Evolutionary conservation across 108 stramenopile genomes (phyloP), one percentile per base, ranked within the genome.

Genomic region (Skeletonema costatum): DNA sequence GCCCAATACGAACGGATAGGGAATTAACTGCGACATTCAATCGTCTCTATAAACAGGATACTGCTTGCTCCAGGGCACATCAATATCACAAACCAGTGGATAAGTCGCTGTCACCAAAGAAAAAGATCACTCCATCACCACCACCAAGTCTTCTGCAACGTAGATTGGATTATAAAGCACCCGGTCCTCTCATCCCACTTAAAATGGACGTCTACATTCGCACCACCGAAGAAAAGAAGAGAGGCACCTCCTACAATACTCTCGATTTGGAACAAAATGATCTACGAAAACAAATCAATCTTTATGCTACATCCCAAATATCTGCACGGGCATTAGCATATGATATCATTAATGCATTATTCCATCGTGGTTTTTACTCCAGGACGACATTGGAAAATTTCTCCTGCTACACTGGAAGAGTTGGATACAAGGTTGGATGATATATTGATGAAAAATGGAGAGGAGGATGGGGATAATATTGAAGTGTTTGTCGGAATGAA

Each of bases 51-150:
- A 62, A 63, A 31, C 71, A 72, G 10, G 71, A 48, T 6, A 72
- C 71, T 32, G 71, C 71, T 12, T 21, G 46, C 5, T 72, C 71
- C 60, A 72, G 32, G 44, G 71, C 61, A 41, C 71, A 72, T 63
- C 61, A 25, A 25, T 25, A 63, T 63, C 44, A 48, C 29, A 30
- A 31, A 48, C 33, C 32, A 63, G 30, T 13, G 39, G 53, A 25
- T 2, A 56, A 56, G 53, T 56, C 53, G 10, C 29, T n/a, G 7
- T 51, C 42, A 11, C 12, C 66, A 21, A 30, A 32, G 30, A 66
- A 66, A 30, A 66, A 25, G 25, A 25, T 67, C 66, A 30, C 2
- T 48, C 1, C 32, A 9, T 3, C 66, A 44, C 66, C 66, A 46
- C 66, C 66, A 10, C 66, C 66, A 7, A 67, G 66, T 48, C 48